Evolutionary conservation across 352 stramenopile genomes (phyloP).

Genomic region (Phytophthora multivora): DNA sequence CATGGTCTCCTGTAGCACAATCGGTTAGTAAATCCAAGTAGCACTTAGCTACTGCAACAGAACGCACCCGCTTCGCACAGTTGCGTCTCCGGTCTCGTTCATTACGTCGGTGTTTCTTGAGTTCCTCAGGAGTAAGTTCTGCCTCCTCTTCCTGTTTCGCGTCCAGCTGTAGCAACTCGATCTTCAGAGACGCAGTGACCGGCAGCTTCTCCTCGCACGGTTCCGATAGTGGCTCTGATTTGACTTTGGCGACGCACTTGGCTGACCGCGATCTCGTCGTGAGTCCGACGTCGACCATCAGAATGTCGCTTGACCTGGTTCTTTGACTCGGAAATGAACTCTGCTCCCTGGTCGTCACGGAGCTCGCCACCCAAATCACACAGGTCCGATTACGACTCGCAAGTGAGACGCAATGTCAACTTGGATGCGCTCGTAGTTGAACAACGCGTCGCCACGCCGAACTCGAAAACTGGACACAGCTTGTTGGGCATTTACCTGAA

Average conservation of each 20-base stretch:
- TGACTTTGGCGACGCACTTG: constrained; percentile 8
- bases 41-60: not conserved
- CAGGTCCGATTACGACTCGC: constrained; percentile 7
- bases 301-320: too few species aligned
- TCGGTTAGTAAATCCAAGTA: not conserved
- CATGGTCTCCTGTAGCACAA: constrained; percentile 19
- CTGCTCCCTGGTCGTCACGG: constrained; percentile 7
- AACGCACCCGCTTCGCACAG: constrained; percentile 40
- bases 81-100: constrained; percentile 22
- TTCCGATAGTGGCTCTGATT: constrained; percentile 6
- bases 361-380: not conserved
- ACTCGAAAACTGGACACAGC: not conserved
- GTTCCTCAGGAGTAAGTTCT: constrained; percentile 1
- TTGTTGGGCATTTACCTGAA: constrained; percentile 5
- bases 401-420: constrained; percentile 23
- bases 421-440: constrained; percentile 6
- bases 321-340: constrained; percentile 6
- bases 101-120: constrained; percentile 28
- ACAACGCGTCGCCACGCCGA: not conserved
- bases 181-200: not conserved
- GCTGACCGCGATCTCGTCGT: not conserved
- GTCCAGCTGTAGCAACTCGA: constrained; percentile 9
- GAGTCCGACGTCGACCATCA: too few species aligned
- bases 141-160: constrained; percentile 2
- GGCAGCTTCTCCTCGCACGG: not conserved